Base-by-base conservation (phyloP, 768 basidiomycete species). In the Lactifluus rugatus region DNA sequence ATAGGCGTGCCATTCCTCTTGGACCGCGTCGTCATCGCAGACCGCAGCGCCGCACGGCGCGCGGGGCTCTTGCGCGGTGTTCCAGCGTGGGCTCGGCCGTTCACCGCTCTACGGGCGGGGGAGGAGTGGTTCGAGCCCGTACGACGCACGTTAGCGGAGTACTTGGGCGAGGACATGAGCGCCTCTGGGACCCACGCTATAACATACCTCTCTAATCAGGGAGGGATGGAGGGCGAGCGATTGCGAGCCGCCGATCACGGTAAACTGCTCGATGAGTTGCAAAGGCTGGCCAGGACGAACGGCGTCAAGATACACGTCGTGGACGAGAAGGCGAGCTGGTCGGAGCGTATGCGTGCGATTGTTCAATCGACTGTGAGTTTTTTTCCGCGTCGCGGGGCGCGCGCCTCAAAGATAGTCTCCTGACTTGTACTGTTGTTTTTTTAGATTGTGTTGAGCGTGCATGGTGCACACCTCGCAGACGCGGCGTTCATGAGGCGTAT, bases 1-100 rank as follows among this genome's bases (percentile, higher is more conserved):
- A 80, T 89, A 65, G 74, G 76, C 19, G 76, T 82, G 17, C 87
- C 92, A 0, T 91, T 84, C 68, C 65, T 93, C 17, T 72, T 90
- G 53, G 85, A 88, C 63, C 83, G 89, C 11, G 74, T 89, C 13
- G 81, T 95, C 32, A 72, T 96, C 34, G 84, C 83, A 0, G 91
- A 94, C 66, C 74, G 84, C 47, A 77, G 80, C n/a, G 87, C 85
- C 0, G 84, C 89, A 74, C 56, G 62, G 62, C 44, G 67, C 6
- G 31, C 41, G 4, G 60, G 52, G 16, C 28, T 56, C 25, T 16
- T 36, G 6, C 37, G 11, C n/a, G 67, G 17, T 36, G 39, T 42
- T 66, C 23, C 71, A 69, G 57, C 64, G 73, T 41, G 67, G 74
- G 39, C 69, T 68, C 31, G 72, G 71, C 19, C 63, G 61, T 59